Evolutionary conservation across 805 yeast species (phyloP), one percentile per base, ranked within the genome.

Genomic region (Candida montana): DNA sequence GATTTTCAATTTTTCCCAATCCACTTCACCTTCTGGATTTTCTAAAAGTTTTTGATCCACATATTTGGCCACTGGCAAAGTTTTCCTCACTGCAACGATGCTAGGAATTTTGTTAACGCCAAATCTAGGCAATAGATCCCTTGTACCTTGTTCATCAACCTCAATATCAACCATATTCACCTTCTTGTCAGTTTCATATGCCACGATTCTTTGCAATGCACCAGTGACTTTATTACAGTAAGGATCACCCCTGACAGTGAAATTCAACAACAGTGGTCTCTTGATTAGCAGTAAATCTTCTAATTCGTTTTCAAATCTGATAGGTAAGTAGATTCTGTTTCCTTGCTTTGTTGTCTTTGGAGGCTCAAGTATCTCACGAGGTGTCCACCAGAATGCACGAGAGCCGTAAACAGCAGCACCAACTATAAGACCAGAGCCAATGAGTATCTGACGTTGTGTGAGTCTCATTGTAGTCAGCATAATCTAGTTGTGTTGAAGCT

Each of bases 91-190:
- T 8, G 82, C 77, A 2, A 87, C 80, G 3, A 86, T 63, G 0
- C 82, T 72, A 3, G 95, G 95, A 5, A 85, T 68, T 27, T 68
- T 64, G 23, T 63, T 65, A 17, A 80, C 73, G 21, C 71, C 69
- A 55, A 81, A 87, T 35, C 79, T 71, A 33, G 71, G 59, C 59
- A 77, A 59, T 42, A 85, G 62, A 10, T 76, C 84, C 36, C 72
- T 69, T 18, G 81, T 79, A 2, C 74, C 88, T 10, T 72, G 73
- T 46, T 77, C 76, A 54, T 85, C 93, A 27, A 80, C 68, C 52
- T 84, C 85, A 15, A 85, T 72, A 54, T 83, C 89, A 8, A 82
- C 93, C 65, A 79, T 65, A 52, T 77, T 75, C 27, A 85, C 69
- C 33, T 62, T 63, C 43, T 72, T 69, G 34, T 70, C 73, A 35